Evolutionary conservation across 441 rosid genomes (phyloP).

Genomic region (Capsella rubella): DNA sequence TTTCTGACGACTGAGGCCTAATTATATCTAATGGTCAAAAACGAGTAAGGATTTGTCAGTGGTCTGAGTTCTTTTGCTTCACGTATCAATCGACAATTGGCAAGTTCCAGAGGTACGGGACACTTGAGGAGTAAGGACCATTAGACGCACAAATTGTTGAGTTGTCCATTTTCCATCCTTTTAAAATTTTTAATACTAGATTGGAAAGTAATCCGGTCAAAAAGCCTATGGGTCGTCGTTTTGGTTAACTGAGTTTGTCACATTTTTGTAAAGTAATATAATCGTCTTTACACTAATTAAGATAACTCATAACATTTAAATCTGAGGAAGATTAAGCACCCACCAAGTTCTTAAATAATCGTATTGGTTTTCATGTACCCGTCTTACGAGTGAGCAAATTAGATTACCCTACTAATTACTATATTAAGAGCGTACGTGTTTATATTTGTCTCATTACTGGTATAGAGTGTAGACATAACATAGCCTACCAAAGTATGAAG

Average conservation of each 20-base stretch:
- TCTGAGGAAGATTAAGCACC: too few relatives aligned
- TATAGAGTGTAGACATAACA: too few relatives aligned
- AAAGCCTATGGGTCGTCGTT: neutral
- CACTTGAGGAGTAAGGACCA: conserved; percentile 37
- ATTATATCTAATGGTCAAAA: conserved; percentile 20
- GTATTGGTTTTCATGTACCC: too few relatives aligned
- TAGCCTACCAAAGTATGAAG: too few relatives aligned
- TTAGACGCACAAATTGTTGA: conserved; percentile 4
- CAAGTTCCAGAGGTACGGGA: conserved; percentile 39
- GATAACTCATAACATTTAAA: too few relatives aligned
- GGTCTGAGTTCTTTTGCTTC: conserved; percentile 30
- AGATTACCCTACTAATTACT: too few relatives aligned
- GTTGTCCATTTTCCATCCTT: conserved; percentile 1
- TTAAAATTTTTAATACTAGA: neutral
- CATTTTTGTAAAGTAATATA: neutral
- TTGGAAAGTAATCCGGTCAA: neutral
- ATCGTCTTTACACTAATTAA: conserved; percentile 13
- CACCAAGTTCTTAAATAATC: too few relatives aligned
- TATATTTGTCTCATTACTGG: too few relatives aligned
- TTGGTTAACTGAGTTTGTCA: neutral
- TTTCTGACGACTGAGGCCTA: conserved; percentile 4
- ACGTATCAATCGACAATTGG: conserved; percentile 43
- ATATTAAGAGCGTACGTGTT: too few relatives aligned
- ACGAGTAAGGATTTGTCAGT: conserved; percentile 32
- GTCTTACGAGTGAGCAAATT: too few relatives aligned